These are phyloP conservation scores for Venturia carpophila DNA, from an alignment of 2,329 filamentous ascomycete species.

Conservation along the genomic window DNA sequence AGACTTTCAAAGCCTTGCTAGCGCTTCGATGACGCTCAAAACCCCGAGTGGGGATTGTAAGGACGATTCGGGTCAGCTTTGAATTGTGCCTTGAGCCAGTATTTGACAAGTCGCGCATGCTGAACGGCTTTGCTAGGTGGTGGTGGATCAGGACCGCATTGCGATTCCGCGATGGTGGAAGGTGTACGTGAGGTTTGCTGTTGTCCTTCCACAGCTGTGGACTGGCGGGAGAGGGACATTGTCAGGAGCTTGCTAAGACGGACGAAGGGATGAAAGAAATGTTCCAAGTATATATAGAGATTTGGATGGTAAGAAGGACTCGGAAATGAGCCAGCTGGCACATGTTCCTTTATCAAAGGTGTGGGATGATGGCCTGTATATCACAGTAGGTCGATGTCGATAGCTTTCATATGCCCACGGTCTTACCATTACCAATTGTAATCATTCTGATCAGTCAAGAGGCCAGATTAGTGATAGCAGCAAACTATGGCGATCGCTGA, in stretches of 20 bases:
- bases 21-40: background rate
- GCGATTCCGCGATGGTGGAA: background rate
- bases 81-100: background rate
- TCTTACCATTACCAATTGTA: background rate
- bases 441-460: background rate
- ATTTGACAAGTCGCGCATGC: background rate
- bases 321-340: background rate
- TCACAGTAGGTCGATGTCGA: no score
- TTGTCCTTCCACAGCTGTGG: background rate
- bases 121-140: background rate
- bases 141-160: conserved; percentile 10
- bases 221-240: background rate
- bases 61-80: conserved; percentile 1
- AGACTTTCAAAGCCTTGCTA: background rate
- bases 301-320: background rate
- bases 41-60: background rate
- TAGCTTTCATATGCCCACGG: conserved; percentile 4
- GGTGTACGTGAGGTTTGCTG: background rate
- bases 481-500: background rate
- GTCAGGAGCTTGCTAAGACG: background rate
- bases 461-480: background rate
- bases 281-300: background rate
- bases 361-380: no score
- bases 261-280: background rate
- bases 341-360: background rate